phyloP scores from a whole-genome alignment of 1,284 basidiomycete genomes.

The Anthracocystis walkeri region DNA sequence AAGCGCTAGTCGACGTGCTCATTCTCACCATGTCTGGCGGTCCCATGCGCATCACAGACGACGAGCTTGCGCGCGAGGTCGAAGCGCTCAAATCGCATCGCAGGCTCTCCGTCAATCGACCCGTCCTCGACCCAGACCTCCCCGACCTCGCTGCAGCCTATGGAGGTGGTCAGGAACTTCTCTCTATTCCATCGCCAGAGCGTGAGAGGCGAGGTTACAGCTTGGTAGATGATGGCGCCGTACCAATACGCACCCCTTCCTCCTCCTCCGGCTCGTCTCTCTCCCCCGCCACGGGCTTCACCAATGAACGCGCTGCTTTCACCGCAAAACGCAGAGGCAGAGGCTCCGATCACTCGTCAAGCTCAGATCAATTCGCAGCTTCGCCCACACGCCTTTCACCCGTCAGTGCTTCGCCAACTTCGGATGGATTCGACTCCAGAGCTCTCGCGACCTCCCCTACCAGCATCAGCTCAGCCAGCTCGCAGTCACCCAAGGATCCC shows the following conservation, averaged over 20 bases:
- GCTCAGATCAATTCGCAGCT: constrained; percentile 12
- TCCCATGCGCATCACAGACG: constrained; percentile 55
- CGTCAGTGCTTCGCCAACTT: constrained; percentile 15
- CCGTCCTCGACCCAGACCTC: constrained; percentile 66
- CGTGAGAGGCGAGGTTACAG: constrained; percentile 48
- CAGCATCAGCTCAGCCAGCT: constrained; percentile 23
- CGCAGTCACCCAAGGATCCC: constrained; percentile 56
- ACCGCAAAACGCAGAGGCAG: constrained; percentile 55
- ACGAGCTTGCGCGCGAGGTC: constrained; percentile 66
- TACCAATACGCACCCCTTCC: constrained; percentile 38
- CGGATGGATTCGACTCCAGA: constrained; percentile 28
- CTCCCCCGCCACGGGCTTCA: constrained; percentile 14
- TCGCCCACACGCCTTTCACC: constrained; percentile 25
- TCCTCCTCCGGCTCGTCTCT: constrained; percentile 22
- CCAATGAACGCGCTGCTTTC: constrained; percentile 49
- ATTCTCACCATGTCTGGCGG: constrained; percentile 32
- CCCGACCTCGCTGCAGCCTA: constrained; percentile 60
- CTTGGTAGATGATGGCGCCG: constrained; percentile 54
- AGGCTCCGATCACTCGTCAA: constrained; percentile 35
- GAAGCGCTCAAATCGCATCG: constrained; percentile 67
- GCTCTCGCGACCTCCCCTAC: constrained; percentile 22
- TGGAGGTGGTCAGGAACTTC: constrained; percentile 53
- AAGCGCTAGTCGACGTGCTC: neutral
- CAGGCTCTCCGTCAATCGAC: constrained; percentile 62
- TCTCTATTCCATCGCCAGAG: constrained; percentile 37